Base-by-base conservation (phyloP, 2,329 filamentous ascomycete genomes). In the Hypoxylon sp. region DNA sequence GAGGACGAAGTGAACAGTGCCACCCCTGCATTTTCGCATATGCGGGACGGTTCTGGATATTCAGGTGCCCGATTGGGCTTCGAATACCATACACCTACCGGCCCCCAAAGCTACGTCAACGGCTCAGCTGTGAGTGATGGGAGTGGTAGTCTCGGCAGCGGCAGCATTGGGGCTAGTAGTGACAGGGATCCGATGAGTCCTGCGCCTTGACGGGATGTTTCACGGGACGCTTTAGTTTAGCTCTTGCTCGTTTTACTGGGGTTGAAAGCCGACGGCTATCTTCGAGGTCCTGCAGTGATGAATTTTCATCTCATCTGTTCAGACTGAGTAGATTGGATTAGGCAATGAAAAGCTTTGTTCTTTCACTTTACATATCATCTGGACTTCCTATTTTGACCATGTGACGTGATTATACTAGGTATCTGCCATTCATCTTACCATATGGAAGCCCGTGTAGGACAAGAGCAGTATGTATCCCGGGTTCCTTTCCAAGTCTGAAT, bases 131-230 rank as follows among this genome's bases (percentile, higher is more conserved):
- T 74, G 49, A 79, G 80, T 59, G 82, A 82, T 72, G 78, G 79
- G 41, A 82, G 80, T 50, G 80, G 56, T 45, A 78, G 75, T 53
- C 71, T 64, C n/a, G 72, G 81, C 64, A 80, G 81, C 67, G 83
- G 81, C 32, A 86, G 84, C 71, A 59, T 79, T 68, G 82, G 80
- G 38, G 85, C 83, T 68, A 83, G 84, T 41, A 84, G 82, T 71
- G 74, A 75, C 52, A 82, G 81, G 55, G 86, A 87, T 72, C 83
- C 85, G 23, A 82, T 81, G 66, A 89, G 87, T 75, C 87, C 86
- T 55, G 59, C 71, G 52, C 71, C 68, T 52, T 69, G 63, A 58
- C 72, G 34, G 68, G 51, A 43, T 59, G 32, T 48, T 52, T 38
- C 9, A n/a, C 45, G 13, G 25, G 48, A 48, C 52, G 57, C 55